These are phyloP conservation scores for Diaporthe citrichinensis DNA, from an alignment of 2,329 filamentous ascomycete species.

Conservation along the genomic window DNA sequence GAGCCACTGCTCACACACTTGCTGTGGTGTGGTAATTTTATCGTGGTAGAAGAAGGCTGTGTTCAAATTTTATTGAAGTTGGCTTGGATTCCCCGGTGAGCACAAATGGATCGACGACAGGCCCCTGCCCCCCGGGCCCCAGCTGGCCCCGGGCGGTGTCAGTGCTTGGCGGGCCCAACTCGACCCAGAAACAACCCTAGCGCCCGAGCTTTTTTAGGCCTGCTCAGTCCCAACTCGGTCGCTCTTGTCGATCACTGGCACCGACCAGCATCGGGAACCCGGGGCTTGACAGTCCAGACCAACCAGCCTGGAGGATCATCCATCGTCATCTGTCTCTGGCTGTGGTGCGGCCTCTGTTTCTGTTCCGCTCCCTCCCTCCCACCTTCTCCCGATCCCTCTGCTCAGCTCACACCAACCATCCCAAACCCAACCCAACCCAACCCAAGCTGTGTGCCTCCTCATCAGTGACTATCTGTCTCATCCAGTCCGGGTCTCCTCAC, in stretches of 20 bases:
- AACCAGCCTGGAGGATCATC: conserved; percentile 3
- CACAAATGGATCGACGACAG: background rate
- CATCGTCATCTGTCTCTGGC: conserved; percentile 21
- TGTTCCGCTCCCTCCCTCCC: conserved; percentile 12
- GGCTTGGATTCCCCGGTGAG: conserved; percentile 1
- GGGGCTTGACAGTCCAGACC: conserved; percentile 3
- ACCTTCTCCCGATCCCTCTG: background rate
- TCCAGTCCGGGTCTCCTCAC: background rate
- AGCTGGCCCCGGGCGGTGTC: conserved; percentile 17
- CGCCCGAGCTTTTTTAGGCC: conserved; percentile 18
- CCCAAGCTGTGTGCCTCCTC: background rate
- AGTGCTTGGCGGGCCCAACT: conserved; percentile 12
- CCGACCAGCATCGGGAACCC: conserved; percentile 20
- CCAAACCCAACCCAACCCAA: background rate
- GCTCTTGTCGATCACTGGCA: conserved; percentile 23
- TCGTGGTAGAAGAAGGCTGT: background rate
- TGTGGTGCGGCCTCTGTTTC: background rate
- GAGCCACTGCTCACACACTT: background rate
- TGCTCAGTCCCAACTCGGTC: conserved; percentile 11
- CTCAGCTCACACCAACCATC: background rate
- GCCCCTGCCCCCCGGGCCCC: background rate
- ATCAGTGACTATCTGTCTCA: background rate
- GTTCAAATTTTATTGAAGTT: background rate
- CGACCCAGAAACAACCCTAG: conserved; percentile 15
- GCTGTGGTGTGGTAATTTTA: background rate